Percentiles rank a stretch among this genome's conserved stretches.
Evolutionary conservation across 441 rosid species (phyloP).

Genomic region (Euphorbia schlechtendalii): DNA sequence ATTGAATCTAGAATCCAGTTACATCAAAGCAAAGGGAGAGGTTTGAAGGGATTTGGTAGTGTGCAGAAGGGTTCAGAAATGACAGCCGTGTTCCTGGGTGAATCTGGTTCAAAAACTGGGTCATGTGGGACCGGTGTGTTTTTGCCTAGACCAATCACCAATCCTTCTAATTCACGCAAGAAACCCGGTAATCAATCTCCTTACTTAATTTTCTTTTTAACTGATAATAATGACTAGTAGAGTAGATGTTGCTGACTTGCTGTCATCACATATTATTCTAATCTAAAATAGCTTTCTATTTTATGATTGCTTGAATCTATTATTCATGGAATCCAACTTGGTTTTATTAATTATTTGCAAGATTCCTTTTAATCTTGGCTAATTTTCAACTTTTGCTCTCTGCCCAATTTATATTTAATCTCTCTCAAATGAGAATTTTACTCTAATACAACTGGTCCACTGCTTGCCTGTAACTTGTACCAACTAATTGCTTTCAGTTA

Average conservation of each 20-base stretch:
- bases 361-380: constrained; percentile 34
- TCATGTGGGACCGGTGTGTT: constrained; percentile 91
- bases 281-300: constrained; percentile 12
- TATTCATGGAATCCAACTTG: constrained; percentile 23
- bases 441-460: constrained; percentile 7
- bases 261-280: constrained; percentile 3
- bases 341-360: constrained; percentile 16
- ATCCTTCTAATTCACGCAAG: constrained; percentile 48
- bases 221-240: background rate
- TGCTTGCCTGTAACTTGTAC: constrained; percentile 1
- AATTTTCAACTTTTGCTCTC: constrained; percentile 10
- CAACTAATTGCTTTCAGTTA: constrained; percentile 9
- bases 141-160: constrained; percentile 49
- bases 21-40: constrained; percentile 22
- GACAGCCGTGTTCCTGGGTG: constrained; percentile 60
- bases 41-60: constrained; percentile 14
- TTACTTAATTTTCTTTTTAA: constrained; percentile 16
- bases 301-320: constrained; percentile 18
- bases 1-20: constrained; percentile 11
- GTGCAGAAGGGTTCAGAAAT: constrained; percentile 32
- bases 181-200: constrained; percentile 35
- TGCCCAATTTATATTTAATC: constrained; percentile 19
- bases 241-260: constrained; percentile 12
- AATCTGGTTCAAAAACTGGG: constrained; percentile 39
- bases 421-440: constrained; percentile 29